Conservation (phyloP, 805 yeast species). For the Metschnikowia noctiluminum region DNA sequence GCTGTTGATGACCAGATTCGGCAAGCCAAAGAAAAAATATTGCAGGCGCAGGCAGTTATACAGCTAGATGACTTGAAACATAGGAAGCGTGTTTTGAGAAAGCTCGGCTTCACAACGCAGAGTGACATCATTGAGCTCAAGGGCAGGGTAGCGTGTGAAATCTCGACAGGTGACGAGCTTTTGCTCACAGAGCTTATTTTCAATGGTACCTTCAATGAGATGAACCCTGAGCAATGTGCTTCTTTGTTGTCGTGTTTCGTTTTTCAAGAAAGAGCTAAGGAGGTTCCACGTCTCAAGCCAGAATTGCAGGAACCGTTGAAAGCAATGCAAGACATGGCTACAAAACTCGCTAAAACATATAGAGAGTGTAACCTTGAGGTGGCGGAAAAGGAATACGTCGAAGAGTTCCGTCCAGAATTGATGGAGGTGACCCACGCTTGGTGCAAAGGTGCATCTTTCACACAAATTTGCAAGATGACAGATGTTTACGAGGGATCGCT, state of each 20-base stretch:
- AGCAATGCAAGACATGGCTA: conserved; percentile 86
- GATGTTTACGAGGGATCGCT: conserved; percentile 97
- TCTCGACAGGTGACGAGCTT: conserved; percentile 85
- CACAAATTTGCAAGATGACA: conserved; percentile 97
- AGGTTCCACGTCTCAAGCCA: conserved; percentile 78
- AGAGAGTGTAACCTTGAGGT: conserved; percentile 88
- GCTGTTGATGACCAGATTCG: conserved; percentile 57
- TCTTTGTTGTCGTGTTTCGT: conserved; percentile 92
- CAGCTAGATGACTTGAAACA: conserved; percentile 92
- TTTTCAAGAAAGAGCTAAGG: conserved; percentile 93
- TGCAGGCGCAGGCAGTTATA: conserved; percentile 84
- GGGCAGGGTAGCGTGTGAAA: conserved; percentile 97
- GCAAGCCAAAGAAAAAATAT: conserved; percentile 57
- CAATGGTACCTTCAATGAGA: conserved; percentile 90
- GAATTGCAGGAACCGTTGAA: conserved; percentile 92
- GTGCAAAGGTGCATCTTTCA: conserved; percentile 95
- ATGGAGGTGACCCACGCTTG: conserved; percentile 97
- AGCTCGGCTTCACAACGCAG: conserved; percentile 84
- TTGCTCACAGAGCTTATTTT: conserved; percentile 87
- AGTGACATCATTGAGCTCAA: conserved; percentile 90
- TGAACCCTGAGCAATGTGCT: conserved; percentile 87
- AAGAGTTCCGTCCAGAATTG: conserved; percentile 84
- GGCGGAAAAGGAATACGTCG: conserved; percentile 88
- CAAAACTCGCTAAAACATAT: conserved; percentile 82
- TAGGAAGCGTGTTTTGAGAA: conserved; percentile 87